Conservation (phyloP, 2,329 filamentous ascomycete genomes). For the Ophiocordyceps camponoti-saundersi region DNA sequence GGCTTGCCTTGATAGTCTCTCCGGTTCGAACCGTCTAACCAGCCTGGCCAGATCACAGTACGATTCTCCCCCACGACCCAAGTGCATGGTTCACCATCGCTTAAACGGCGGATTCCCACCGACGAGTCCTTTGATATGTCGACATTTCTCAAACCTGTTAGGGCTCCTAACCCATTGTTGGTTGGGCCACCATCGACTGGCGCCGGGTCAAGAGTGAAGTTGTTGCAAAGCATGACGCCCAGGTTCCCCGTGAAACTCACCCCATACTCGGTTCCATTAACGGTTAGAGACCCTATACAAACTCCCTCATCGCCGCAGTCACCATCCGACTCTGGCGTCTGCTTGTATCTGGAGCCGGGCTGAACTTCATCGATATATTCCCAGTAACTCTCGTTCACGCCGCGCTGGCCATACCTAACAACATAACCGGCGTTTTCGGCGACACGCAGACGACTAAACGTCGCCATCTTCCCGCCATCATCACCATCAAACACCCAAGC, state of each 20-base stretch:
- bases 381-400: not conserved
- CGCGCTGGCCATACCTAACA: not conserved
- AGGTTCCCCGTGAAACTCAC: not conserved
- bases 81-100: not conserved
- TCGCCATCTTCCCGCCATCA: not conserved
- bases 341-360: not conserved
- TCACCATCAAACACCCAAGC: not conserved
- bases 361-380: not conserved
- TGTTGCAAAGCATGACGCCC: not conserved
- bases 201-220: not conserved
- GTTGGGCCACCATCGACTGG: not conserved
- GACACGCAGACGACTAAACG: not conserved
- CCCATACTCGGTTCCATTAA: not conserved
- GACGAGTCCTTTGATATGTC: not conserved
- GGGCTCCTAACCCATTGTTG: not conserved
- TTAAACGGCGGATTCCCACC: not conserved
- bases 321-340: not conserved
- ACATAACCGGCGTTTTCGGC: not conserved
- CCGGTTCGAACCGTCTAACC: not conserved
- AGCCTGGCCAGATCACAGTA: not conserved
- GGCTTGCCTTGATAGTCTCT: not conserved
- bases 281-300: not conserved
- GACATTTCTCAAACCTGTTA: not conserved
- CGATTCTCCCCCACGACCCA: not conserved
- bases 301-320: not conserved